Base-by-base conservation (phyloP, 116 monocot genomes). In the Cymodocea nodosa region DNA sequence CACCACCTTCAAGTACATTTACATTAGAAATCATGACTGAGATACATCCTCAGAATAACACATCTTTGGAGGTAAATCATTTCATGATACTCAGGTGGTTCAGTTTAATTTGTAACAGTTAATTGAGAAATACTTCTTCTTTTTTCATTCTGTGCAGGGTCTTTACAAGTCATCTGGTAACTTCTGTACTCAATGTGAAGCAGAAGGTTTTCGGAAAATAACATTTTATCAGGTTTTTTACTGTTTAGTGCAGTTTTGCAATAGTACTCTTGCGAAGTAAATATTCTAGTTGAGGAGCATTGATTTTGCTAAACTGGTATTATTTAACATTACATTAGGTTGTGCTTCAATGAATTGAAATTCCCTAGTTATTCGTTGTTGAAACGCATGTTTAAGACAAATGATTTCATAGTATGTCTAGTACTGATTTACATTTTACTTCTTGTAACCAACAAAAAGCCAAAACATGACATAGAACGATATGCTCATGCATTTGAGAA, bases 111-210 rank as follows among this genome's bases (percentile, higher is more conserved):
- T 10, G 23, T 23, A 50, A 50, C 22, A 9, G 23, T 11, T 65
- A 22, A 23, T 24, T 39, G 19, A 62, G 15, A n/a, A 62, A 14
- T 15, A 4, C 30, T 3, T 30, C 3, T 30, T 30, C n/a, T 37
- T 15, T 18, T 50, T 72, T 69, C 35, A 63, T 68, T 20, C 24
- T 78, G 74, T 72, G 9, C 65, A 98, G 99, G 99, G 99, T 30
- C 80, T 99, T 52, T 99, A 92, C 74, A 89, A 83, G 67, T 79
- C 99, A 6, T 76, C 79, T 72, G 89, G 84, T 5, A 89, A 89
- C 48, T 99, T 99, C 56, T 99, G 89, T 71, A 99, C 99, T 4
- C 99, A 99, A 64, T 99, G 99, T 73, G 99, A 99, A 72, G 99
- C 99, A 14, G 99, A 99, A 81, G 99, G 99, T 54, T 99, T 99